Evolutionary conservation across 2,329 filamentous ascomycete genomes (phyloP).

Genomic region (Cytospora piceae): DNA sequence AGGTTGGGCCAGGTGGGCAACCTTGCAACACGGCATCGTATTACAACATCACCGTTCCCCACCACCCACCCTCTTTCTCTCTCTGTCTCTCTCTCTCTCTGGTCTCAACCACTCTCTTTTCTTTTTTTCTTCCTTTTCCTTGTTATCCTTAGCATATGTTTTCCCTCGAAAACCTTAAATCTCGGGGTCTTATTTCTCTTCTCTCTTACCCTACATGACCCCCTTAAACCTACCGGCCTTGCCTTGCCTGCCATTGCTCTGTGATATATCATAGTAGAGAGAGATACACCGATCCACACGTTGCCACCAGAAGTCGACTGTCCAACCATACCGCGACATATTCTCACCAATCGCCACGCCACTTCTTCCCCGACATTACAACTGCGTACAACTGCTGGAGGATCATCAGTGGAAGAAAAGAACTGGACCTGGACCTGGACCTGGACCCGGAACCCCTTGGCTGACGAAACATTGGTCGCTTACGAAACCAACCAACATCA

Average conservation of each 20-base stretch:
- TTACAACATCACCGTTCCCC: not conserved
- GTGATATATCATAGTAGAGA: not conserved
- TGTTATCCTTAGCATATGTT: not conserved
- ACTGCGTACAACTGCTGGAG: not conserved
- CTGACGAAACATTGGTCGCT: constrained; percentile 16
- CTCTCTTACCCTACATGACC: too few species aligned
- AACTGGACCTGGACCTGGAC: not conserved
- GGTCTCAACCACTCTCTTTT: not conserved
- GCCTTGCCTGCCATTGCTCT: not conserved
- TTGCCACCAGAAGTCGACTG: not conserved
- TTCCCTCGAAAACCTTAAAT: not conserved
- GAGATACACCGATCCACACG: not conserved
- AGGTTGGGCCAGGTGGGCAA: not conserved
- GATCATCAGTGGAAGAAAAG: constrained; percentile 16
- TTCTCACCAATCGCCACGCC: too few species aligned
- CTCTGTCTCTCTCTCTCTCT: too few species aligned
- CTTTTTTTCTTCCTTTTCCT: not conserved
- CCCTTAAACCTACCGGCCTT: too few species aligned
- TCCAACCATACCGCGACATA: not conserved
- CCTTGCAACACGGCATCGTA: constrained; percentile 1
- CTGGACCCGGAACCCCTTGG: constrained; percentile 4
- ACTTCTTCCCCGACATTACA: not conserved
- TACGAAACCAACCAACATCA: constrained; percentile 3
- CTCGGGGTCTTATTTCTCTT: too few species aligned
- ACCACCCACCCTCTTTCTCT: too few species aligned